A percentile compares a stretch with the other conserved stretches of the same genome.
These are phyloP conservation scores for Phytophthora nicotianae DNA, from an alignment of 352 stramenopile genomes.

Conservation along the genomic window DNA sequence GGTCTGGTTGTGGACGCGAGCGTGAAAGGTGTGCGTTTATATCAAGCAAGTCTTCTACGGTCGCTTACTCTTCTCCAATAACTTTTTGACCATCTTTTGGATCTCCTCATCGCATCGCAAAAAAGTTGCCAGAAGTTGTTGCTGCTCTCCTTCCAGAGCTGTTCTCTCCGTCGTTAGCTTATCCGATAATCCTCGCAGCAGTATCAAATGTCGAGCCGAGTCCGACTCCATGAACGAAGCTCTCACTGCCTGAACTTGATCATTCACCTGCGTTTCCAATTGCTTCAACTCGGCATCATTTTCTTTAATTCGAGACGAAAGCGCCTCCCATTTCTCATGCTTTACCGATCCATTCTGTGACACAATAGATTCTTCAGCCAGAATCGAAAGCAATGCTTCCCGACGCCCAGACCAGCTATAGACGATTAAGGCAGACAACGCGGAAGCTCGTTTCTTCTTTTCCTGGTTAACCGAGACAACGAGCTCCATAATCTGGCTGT, in stretches of 20 bases:
- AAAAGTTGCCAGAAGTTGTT: background rate
- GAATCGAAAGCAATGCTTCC: background rate
- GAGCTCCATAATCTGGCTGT: constrained; percentile 1
- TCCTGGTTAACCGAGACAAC: constrained; percentile 1
- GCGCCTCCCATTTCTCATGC: background rate
- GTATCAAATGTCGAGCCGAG: background rate
- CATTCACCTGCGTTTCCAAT: background rate
- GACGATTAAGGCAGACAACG: background rate
- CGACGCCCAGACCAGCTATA: background rate
- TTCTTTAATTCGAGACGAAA: background rate
- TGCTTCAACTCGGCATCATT: background rate
- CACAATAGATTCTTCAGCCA: background rate
- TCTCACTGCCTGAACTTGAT: background rate
- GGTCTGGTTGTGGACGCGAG: no score
- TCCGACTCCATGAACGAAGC: background rate
- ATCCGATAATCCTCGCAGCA: background rate
- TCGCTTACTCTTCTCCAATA: background rate
- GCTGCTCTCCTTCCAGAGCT: background rate
- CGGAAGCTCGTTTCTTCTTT: background rate
- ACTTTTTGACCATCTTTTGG: background rate
- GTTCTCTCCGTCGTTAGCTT: background rate
- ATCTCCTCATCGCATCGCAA: background rate
- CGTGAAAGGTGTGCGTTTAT: no score
- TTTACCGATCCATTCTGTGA: background rate
- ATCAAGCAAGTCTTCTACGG: background rate